Evolutionary conservation across 1,284 basidiomycete species (phyloP), one percentile per base, ranked within the genome.

Genomic region (Peniophora sp.): DNA sequence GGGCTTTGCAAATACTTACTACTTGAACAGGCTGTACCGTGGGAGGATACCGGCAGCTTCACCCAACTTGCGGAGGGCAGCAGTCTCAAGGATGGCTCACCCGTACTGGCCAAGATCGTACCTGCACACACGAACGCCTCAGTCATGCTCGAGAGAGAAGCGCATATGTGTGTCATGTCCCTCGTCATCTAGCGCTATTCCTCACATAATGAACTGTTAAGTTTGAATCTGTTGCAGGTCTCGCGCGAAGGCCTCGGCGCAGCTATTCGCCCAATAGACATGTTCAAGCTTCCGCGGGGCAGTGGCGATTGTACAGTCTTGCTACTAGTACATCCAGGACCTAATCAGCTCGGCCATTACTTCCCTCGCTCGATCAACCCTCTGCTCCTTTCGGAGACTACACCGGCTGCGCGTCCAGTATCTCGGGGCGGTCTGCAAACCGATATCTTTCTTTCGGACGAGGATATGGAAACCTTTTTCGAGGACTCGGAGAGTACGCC

Each of bases 41-140:
- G 83, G 83, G 73, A 79, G 51, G 83, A 86, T 60, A 85, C 83
- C 0, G 83, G 83, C 48, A 81, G 81, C 56, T 75, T 81, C 71
- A 85, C 84, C 1, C 64, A 77, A 39, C 66, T 87, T 43, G 79
- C 81, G 0, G 81, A 84, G 62, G 84, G 84, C 24, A 79, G 72
- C 54, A 83, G 77, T 55, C 65, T 86, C 54, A 84, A 85, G 66
- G 83, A 85, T 61, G 76, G 81, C 24, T 79, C 80, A 3, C 75
- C 71, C 52, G 78, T 85, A 2, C 65, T 87, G 24, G 84, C 84
- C 1, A 87, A 87, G 67, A 82, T 87, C 57, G 83, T 81, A 5
- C 76, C 79, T 24, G 77, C 80, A 8, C 79, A 83, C 53, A 81
- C 81, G 2, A 83, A 83, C 62, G 83, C 78, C 12, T 83, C 83